Evolutionary conservation across 2,329 filamentous ascomycete species (phyloP), one percentile per base, ranked within the genome.

Genomic region (Claviceps arundinis): DNA sequence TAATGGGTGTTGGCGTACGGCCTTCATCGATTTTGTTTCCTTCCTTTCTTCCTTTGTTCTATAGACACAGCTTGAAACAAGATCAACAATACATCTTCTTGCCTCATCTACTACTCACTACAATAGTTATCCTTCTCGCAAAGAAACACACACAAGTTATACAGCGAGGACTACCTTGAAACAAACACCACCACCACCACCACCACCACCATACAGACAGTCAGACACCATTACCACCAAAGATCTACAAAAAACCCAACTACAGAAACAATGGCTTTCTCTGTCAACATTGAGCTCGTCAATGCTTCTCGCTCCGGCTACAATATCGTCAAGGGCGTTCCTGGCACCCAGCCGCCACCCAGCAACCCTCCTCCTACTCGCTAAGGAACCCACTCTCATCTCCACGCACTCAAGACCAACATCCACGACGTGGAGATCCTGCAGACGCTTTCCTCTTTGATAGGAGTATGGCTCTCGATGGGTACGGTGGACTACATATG

Each of bases 291-390:
- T 55, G 58, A 63, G 52, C 59, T 66, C 60, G 61, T 64, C 61
- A 65, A 68, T 66, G 63, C 61, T 55, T 68, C 69, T 59, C 70
- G 65, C 62, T 70, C 66, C 51, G 69, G 70, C 56, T 73, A 73
- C 67, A 72, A 72, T 62, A 64, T 66, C 55, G 65, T 66, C 56
- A 61, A 53, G 52, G 56, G 58, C 52, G 64, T 50, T 58, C 66
- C 26, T 57, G 52, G 53, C 45, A 53, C 54, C 22, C 48, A 44
- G n/a, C 50, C 48, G 8, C 49, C 45, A 8, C 49, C 51, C 30
- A 45, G 34, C 46, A 54, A 53, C 50, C 30, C 30, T 34, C 30
- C 30, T 34, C 11, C 30, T 17, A 13, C 41, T 16, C 46, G 43
- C 34, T 54, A 48, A 45, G 13, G 69, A 52, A 70, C 17, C 9